phyloP scores from a whole-genome alignment of 768 basidiomycete species.

The Neoboletus brunneissimus region DNA sequence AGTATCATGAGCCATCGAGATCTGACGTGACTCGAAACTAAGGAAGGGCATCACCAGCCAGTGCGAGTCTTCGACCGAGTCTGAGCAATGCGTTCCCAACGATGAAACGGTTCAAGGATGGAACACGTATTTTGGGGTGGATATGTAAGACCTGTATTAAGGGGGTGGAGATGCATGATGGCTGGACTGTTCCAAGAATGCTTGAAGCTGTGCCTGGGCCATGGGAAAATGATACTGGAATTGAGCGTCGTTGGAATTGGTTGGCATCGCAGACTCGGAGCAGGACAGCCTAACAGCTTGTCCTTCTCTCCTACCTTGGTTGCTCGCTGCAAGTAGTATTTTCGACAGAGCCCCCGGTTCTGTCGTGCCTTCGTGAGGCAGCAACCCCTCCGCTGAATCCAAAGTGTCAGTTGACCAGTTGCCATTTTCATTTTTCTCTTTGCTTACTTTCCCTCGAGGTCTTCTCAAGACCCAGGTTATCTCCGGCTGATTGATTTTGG shows the following conservation, averaged over 20 bases:
- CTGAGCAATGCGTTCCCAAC: not conserved
- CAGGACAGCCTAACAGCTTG: not conserved
- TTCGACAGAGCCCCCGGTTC: not conserved
- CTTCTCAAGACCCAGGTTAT: slow-evolving; percentile 18
- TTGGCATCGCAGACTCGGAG: slow-evolving; percentile 12
- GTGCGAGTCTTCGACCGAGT: too few species aligned
- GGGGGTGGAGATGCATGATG: too few species aligned
- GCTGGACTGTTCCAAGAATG: too few species aligned
- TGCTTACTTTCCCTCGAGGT: slow-evolving; percentile 10
- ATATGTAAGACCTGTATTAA: too few species aligned
- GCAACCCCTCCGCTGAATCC: not conserved
- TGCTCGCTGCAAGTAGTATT: not conserved
- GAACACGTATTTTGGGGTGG: not conserved
- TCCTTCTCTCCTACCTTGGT: slow-evolving; percentile 1
- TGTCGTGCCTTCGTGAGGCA: not conserved
- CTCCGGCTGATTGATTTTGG: slow-evolving; percentile 21
- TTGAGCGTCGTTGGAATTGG: slow-evolving; percentile 15
- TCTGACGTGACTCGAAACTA: not conserved
- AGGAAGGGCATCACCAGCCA: not conserved
- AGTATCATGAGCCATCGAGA: not conserved
- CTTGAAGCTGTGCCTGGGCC: not conserved
- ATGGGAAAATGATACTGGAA: slow-evolving; percentile 27
- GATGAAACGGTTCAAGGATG: not conserved
- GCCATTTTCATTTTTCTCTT: slow-evolving; percentile 4
- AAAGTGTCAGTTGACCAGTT: slow-evolving; percentile 2